A percentile compares a stretch with the other conserved stretches of the same genome.
phyloP scores from a whole-genome alignment of 306 rosid genomes.

The Quercus cerris region DNA sequence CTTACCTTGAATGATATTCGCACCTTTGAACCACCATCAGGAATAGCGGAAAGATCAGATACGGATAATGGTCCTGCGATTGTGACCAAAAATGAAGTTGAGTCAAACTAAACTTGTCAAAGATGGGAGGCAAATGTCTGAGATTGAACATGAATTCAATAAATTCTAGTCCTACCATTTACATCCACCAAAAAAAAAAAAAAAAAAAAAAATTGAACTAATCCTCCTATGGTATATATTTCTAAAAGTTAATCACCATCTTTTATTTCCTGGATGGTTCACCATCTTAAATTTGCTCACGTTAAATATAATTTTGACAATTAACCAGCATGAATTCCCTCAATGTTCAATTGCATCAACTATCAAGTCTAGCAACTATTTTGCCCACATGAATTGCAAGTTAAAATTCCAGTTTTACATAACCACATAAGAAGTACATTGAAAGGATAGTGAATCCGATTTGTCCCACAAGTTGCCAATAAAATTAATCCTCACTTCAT shows the following conservation, averaged over 20 bases:
- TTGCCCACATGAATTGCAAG: not conserved
- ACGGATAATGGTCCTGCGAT: slow-evolving; percentile 55
- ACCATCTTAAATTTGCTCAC: not conserved
- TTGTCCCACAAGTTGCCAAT: not conserved
- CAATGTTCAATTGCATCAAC: not conserved
- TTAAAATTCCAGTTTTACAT: not conserved
- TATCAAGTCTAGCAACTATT: not conserved
- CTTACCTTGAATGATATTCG: slow-evolving; percentile 61
- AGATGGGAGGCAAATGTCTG: not conserved
- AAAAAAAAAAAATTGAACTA: not conserved
- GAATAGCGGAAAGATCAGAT: slow-evolving; percentile 41
- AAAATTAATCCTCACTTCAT: not conserved
- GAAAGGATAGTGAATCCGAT: not conserved
- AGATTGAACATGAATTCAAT: not conserved
- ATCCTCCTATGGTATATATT: not conserved
- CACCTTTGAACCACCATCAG: slow-evolving; percentile 35
- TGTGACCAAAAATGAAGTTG: not conserved
- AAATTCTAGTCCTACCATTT: not conserved
- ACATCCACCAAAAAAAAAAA: not conserved
- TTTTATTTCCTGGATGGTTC: not conserved
- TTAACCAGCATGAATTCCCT: not conserved
- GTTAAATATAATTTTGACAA: not conserved
- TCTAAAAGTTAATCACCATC: not conserved
- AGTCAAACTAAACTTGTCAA: slow-evolving; percentile 10
- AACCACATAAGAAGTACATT: not conserved